These are phyloP conservation scores for Plasmodiophora brassicae DNA, from an alignment of 208 protist species.

Conservation along the genomic window DNA sequence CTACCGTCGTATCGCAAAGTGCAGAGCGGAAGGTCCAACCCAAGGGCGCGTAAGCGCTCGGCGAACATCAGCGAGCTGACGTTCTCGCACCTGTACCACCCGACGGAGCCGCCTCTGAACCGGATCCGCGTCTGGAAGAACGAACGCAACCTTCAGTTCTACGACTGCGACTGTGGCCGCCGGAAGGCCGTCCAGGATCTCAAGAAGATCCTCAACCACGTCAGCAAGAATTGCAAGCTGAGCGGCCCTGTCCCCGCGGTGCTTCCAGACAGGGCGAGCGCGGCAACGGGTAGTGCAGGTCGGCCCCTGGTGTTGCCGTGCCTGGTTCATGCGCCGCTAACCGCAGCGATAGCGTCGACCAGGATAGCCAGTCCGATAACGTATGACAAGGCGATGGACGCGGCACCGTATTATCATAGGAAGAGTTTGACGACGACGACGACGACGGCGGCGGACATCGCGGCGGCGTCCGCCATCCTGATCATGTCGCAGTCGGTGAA, in stretches of 20 bases:
- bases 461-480: background rate
- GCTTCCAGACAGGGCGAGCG: too few relatives aligned
- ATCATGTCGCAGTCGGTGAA: background rate
- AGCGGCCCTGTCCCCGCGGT: too few relatives aligned
- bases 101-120: background rate
- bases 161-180: slow-evolving; percentile 7
- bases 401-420: background rate
- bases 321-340: too few relatives aligned
- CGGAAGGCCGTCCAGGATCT: slow-evolving; percentile 11
- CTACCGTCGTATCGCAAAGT: slow-evolving; percentile 19
- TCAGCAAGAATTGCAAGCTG: slow-evolving; percentile 31
- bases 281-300: too few relatives aligned
- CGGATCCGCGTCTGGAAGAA: slow-evolving; percentile 25
- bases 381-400: background rate
- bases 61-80: background rate
- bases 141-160: slow-evolving; percentile 23
- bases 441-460: background rate
- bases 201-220: slow-evolving; percentile 32
- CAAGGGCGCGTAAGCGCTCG: background rate
- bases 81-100: slow-evolving; percentile 21
- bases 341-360: too few relatives aligned
- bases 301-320: too few relatives aligned
- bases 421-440: background rate
- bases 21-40: background rate
- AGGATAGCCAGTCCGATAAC: background rate